Base-by-base conservation (phyloP, 2,329 filamentous ascomycete species). In the Monilinia fructicola region DNA sequence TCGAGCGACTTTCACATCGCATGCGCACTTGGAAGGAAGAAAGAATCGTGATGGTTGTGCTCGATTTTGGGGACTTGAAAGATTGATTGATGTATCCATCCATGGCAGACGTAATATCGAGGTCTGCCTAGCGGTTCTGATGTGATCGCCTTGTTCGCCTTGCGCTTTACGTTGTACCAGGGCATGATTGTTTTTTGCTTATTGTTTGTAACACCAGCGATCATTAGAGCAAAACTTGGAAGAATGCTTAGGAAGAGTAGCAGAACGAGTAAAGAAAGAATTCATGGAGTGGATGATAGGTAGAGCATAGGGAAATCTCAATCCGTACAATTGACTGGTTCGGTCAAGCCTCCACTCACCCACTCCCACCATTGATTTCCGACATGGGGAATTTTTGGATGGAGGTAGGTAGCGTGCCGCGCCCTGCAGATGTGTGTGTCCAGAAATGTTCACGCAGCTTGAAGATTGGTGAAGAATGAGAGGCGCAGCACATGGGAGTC, bases 81-180 rank as follows among this genome's bases (percentile, higher is more conserved):
- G 21, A 21, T 11, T 48, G 21, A 46, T 46, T 21, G 16, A n/a
- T 48, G 16, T 16, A 46, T 46, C 6, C 18, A 46, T 21, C 44
- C 21, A 21, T 46, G n/a, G n/a, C n/a, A n/a, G n/a, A 2, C 58
- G 62, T 35, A 14, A 65, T 18, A 42, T 68, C 44, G 52, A 63
- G 63, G 44, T 67, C 67, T 70, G 70, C 69, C 67, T 71, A 64
- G 46, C 35, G 54, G 38, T 5, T 35, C 31, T n/a, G 31, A 7
- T 35, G 31, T 7, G 31, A 58, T 66, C 65, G 70, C 71, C 70
- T 69, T 68, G 60, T 71, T 67, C 62, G 70, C 70, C 69, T 67
- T 64, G 62, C 55, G 44, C 38, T 44, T 46, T 48, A 28, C 35
- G 21, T 31, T 38, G n/a, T 42, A 54, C 46, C 3, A 54, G 50